A percentile compares a stretch with the other conserved stretches of the same genome.
Evolutionary conservation across 345 rosid species (phyloP).

Genomic region (Pseudoturritis turrita): DNA sequence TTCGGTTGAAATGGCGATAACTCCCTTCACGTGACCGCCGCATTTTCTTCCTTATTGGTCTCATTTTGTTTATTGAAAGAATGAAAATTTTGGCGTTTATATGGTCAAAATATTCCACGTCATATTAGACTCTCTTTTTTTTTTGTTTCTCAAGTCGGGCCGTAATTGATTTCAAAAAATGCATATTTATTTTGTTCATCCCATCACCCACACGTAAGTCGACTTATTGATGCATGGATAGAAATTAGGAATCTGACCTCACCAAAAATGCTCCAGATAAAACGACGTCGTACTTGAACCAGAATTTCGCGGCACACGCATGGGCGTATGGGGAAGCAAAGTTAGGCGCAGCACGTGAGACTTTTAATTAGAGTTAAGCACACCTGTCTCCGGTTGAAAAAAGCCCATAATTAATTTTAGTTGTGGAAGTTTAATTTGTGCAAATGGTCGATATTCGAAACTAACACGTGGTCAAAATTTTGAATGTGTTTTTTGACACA

Average conservation of each 20-base stretch:
- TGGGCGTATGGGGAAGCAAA: constrained; percentile 17
- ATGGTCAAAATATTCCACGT: background rate
- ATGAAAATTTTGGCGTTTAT: background rate
- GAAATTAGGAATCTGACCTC: background rate
- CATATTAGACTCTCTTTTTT: constrained; percentile 7
- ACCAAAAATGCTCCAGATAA: background rate
- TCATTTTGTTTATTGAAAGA: background rate
- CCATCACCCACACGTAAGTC: constrained; percentile 10
- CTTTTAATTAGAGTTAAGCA: background rate
- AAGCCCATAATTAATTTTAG: background rate
- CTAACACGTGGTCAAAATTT: constrained; percentile 16
- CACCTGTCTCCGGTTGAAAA: constrained; percentile 2
- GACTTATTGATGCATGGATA: background rate
- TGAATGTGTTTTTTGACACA: background rate
- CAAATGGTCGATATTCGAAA: background rate
- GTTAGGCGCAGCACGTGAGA: constrained; percentile 15
- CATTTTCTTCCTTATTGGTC: constrained; percentile 11
- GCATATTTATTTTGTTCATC: background rate
- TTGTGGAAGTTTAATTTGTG: background rate
- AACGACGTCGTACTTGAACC: background rate
- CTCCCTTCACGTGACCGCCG: constrained; percentile 30
- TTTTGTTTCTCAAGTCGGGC: constrained; percentile 1
- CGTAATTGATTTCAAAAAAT: background rate
- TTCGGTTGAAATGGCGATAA: constrained; percentile 15
- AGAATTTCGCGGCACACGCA: background rate